Base-by-base conservation (phyloP, 225 moss, liverwort and hornwort genomes). In the Marchantia polymorpha region DNA sequence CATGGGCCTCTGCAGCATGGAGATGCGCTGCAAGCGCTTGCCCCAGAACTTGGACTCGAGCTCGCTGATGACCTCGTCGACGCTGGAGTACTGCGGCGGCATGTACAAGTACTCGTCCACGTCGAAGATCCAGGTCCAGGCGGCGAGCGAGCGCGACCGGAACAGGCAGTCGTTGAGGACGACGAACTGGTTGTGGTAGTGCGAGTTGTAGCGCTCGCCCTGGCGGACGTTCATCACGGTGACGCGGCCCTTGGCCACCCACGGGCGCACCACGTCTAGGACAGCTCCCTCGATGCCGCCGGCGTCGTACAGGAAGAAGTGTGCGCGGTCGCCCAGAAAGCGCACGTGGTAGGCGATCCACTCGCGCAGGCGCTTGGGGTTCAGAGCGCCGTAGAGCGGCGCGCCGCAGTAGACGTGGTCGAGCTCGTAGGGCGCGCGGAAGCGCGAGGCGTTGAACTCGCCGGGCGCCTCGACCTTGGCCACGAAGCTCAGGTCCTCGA, bases 1-100 rank as follows among this genome's bases (percentile, higher is more conserved):
- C 90, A 94, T 94, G 46, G 90, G 91, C 47, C 83, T 86, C 59
- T 84, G 84, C 31, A 58, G 48, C 64, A 84, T 70, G 5, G 68
- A 20, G 56, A 81, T 73, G 54, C 77, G 81, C 23, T 78, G 73
- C 53, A 78, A 73, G 0, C 52, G 73, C 67, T 74, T 72, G 47
- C 81, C 84, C 59, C 65, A 50, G n/a, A 48, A 71, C 10, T 20
- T 59, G 10, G 46, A 30, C 27, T 64, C 46, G 20, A 81, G 61
- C 25, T 64, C 31, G 22, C 9, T 20, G 77, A 84, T 81, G 22
- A 81, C 76, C 7, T 55, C 8, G 64, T 77, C 73, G 29, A 84
- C 64, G 26, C 48, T 75, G 51, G 92, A 96, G 16, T 92, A 89
- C 0, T 87, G 87, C 6, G 47, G 50, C n/a, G n/a, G 52, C 7